Evolutionary conservation across 202 grass and related monocot species (phyloP).

Genomic region (Digitaria exilis): DNA sequence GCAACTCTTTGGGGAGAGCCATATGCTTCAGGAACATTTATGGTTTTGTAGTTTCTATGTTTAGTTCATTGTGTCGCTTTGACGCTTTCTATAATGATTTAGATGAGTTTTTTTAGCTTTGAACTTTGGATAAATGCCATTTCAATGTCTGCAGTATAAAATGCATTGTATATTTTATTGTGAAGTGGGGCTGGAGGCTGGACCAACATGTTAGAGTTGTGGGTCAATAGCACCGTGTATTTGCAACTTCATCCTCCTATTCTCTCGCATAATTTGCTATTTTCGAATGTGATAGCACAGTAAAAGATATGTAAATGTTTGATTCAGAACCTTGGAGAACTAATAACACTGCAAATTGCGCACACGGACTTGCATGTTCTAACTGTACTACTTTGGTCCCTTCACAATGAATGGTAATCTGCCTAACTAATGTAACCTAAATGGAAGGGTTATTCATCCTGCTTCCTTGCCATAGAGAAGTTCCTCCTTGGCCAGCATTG

Average conservation of each 20-base stretch:
- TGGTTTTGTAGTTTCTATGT: not conserved
- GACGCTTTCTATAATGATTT: not conserved
- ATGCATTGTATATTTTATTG: not conserved
- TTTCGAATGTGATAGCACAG: conserved; percentile 22
- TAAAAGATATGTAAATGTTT: conserved; percentile 10
- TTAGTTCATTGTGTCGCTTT: conserved; percentile 6
- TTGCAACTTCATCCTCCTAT: not conserved
- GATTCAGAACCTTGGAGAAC: conserved; percentile 1
- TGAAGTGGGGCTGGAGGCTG: not conserved
- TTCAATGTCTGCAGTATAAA: not conserved
- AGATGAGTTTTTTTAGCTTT: not conserved
- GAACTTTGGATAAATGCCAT: not conserved
- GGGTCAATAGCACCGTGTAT: not conserved
- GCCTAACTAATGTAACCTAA: not conserved
- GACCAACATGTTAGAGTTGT: not conserved
- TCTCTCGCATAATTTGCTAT: not conserved
- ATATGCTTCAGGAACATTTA: conserved; percentile 25
- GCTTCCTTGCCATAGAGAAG: not conserved
- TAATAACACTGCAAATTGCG: not conserved
- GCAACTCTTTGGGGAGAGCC: not conserved
- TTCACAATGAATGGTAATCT: not conserved
- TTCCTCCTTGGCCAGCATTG: conserved; percentile 5
- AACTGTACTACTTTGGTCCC: not conserved
- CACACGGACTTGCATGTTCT: not conserved
- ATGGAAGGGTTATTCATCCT: not conserved